phyloP scores from a whole-genome alignment of 805 yeast species.

The Metschnikowia amazonensis region DNA sequence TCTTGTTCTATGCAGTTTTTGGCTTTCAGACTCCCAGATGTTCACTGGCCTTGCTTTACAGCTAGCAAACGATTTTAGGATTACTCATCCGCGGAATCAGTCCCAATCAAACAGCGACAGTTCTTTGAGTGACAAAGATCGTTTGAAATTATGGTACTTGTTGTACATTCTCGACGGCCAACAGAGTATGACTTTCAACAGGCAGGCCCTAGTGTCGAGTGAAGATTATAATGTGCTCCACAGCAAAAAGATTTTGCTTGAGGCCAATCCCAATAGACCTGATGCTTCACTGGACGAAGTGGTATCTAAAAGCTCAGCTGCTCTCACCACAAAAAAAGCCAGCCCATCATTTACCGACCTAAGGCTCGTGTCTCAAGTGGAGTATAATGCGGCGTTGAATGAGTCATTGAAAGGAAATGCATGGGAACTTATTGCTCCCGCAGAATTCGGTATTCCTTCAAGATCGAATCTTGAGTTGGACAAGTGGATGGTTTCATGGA shows the following conservation, averaged over 20 bases:
- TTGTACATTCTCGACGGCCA: conserved; percentile 65
- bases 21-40: conserved; percentile 63
- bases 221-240: conserved; percentile 43
- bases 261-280: not conserved
- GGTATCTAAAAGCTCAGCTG: not conserved
- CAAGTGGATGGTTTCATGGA: conserved; percentile 81
- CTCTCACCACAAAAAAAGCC: not conserved
- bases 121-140: conserved; percentile 26
- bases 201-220: conserved; percentile 52
- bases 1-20: conserved; percentile 60
- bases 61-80: conserved; percentile 48
- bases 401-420: conserved; percentile 56
- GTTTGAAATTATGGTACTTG: conserved; percentile 62
- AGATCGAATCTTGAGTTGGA: conserved; percentile 63
- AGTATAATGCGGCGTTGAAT: conserved; percentile 60
- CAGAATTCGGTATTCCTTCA: conserved; percentile 65
- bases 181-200: conserved; percentile 57
- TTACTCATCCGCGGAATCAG: not conserved
- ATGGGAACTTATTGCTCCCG: conserved; percentile 58
- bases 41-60: conserved; percentile 68
- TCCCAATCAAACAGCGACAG: conserved; percentile 36
- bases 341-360: conserved; percentile 39
- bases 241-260: conserved; percentile 36
- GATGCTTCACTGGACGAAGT: not conserved
- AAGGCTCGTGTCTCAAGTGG: conserved; percentile 63